A percentile compares a stretch with the other conserved stretches of the same genome.
Evolutionary conservation across 495 filamentous ascomycete species (phyloP).

Genomic region (Chaetomidium leptoderma): DNA sequence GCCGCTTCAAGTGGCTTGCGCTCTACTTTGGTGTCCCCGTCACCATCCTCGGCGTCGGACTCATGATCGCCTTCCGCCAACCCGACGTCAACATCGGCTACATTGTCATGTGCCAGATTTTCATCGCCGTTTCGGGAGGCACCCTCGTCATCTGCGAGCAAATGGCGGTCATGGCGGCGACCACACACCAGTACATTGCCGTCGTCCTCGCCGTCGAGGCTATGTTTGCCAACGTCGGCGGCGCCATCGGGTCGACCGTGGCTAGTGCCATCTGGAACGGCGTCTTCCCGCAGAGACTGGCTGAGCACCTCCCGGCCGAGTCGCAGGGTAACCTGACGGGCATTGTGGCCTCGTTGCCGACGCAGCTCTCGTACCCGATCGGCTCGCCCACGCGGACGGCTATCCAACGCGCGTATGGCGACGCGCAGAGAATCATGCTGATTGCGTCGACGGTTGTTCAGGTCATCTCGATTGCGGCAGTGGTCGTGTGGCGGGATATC

Average conservation of each 20-base stretch:
- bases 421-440: conserved; percentile 53
- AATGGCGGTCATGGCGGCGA: conserved; percentile 63
- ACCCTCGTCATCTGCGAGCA: conserved; percentile 58
- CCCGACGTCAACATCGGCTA: conserved; percentile 55
- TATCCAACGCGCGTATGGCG: conserved; percentile 54
- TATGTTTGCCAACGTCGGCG: conserved; percentile 61
- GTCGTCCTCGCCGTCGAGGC: conserved; percentile 58
- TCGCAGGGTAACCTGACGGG: conserved; percentile 36
- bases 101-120: conserved; percentile 73
- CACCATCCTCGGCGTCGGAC: conserved; percentile 61
- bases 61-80: conserved; percentile 50
- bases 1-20: conserved; percentile 59
- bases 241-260: conserved; percentile 58
- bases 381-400: conserved; percentile 50
- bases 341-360: conserved; percentile 52
- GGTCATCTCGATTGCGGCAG: conserved; percentile 43
- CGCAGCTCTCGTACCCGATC: conserved; percentile 51
- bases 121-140: conserved; percentile 66
- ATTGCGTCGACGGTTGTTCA: conserved; percentile 51
- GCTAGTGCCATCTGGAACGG: conserved; percentile 64
- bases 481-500: conserved; percentile 53
- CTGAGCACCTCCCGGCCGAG: conserved; percentile 54
- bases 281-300: conserved; percentile 51
- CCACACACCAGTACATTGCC: conserved; percentile 62
- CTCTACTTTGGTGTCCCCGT: conserved; percentile 60